phyloP scores from a whole-genome alignment of 345 rosid species.

The Cardamine chenopodiifolia region DNA sequence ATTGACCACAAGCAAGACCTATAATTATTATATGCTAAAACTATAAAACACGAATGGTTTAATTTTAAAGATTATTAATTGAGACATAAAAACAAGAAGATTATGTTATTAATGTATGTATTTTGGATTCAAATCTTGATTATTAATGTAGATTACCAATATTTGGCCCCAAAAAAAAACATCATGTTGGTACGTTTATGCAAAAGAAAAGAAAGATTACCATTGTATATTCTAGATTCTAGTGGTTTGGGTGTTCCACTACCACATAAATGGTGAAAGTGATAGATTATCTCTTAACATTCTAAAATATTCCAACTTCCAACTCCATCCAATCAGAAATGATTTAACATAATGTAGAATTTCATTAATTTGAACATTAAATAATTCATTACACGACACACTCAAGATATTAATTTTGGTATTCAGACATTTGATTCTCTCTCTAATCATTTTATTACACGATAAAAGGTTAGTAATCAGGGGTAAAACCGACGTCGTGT shows the following conservation, averaged over 20 bases:
- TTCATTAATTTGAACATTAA: not conserved
- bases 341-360: not conserved
- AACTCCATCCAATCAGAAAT: conserved; percentile 11
- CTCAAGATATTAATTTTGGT: not conserved
- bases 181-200: too few relatives aligned
- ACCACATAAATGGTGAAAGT: not conserved
- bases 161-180: not conserved
- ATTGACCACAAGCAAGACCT: too few relatives aligned
- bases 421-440: not conserved
- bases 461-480: not conserved
- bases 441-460: not conserved
- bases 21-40: too few relatives aligned
- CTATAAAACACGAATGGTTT: too few relatives aligned
- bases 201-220: not conserved
- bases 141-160: not conserved
- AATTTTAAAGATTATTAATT: too few relatives aligned
- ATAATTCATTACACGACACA: not conserved
- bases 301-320: too few relatives aligned
- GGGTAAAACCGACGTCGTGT: not conserved
- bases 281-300: conserved; percentile 1
- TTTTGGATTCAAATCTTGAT: too few relatives aligned
- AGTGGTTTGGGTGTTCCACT: not conserved
- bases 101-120: too few relatives aligned
- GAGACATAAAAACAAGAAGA: too few relatives aligned
- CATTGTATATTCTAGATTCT: not conserved